Conservation (phyloP, 495 filamentous ascomycete species). For the Penicillium nucicola region DNA sequence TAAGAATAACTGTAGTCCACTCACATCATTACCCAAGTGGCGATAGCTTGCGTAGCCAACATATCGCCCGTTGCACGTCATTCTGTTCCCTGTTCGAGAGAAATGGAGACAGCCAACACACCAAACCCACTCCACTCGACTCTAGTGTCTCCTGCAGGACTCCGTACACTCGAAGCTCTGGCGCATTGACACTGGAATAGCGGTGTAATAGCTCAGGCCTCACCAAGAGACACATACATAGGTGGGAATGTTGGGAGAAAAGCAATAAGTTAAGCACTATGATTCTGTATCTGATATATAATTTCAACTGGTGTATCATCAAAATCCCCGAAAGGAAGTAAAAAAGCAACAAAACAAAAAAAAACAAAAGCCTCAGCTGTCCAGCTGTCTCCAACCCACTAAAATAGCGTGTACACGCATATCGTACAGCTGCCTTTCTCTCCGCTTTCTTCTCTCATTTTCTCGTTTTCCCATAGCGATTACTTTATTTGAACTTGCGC, state of each 20-base stretch:
- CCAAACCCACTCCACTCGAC: conserved; percentile 1
- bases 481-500: conserved; percentile 26
- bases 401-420: conserved; percentile 8
- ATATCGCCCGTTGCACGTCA: too few relatives aligned
- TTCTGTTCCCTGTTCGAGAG: too few relatives aligned
- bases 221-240: background rate
- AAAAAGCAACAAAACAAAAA: conserved; percentile 5
- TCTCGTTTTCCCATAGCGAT: conserved; percentile 1
- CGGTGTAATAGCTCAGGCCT: conserved; percentile 12
- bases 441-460: background rate
- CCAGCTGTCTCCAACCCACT: background rate
- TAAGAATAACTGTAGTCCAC: too few relatives aligned
- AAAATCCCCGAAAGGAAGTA: conserved; percentile 11
- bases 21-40: too few relatives aligned
- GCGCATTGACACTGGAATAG: conserved; percentile 13
- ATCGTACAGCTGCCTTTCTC: conserved; percentile 22
- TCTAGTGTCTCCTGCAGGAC: background rate
- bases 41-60: too few relatives aligned
- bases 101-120: too few relatives aligned
- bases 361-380: background rate
- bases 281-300: conserved; percentile 20
- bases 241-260: background rate
- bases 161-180: background rate
- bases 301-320: conserved; percentile 33
- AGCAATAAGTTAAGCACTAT: conserved; percentile 22